Evolutionary conservation across 345 rosid species (phyloP).

Genomic region (Rubroshorea leprosula): DNA sequence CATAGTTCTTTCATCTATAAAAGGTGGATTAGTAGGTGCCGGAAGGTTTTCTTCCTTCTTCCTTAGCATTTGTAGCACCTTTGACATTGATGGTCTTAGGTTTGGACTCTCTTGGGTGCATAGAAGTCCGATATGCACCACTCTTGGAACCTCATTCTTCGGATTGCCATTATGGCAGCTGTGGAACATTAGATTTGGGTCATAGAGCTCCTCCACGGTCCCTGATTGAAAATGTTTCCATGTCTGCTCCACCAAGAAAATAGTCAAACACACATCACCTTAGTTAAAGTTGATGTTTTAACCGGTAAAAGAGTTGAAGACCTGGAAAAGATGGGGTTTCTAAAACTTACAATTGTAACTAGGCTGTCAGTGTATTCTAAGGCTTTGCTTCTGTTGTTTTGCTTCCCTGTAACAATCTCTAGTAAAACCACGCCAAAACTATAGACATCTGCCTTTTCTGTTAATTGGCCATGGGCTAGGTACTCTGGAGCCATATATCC

Average conservation of each 20-base stretch:
- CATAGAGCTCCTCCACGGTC: not conserved
- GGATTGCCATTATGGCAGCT: not conserved
- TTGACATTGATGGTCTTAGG: slow-evolving; percentile 68
- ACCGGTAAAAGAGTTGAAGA: not conserved
- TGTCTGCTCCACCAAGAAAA: slow-evolving; percentile 33
- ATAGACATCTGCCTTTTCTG: slow-evolving; percentile 85
- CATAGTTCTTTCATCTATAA: slow-evolving; percentile 47
- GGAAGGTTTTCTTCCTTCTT: slow-evolving; percentile 57
- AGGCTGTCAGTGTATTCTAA: slow-evolving; percentile 68
- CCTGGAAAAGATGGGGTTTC: not conserved
- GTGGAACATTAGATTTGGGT: not conserved
- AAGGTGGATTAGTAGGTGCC: slow-evolving; percentile 71
- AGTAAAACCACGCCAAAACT: slow-evolving; percentile 82
- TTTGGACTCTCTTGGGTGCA: slow-evolving; percentile 74
- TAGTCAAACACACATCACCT: not conserved
- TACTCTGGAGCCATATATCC: slow-evolving; percentile 98
- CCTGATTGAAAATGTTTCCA: slow-evolving; percentile 61
- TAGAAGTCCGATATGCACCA: slow-evolving; percentile 59
- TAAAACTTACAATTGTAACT: slow-evolving; percentile 48
- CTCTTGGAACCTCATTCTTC: slow-evolving; percentile 23
- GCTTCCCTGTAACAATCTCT: slow-evolving; percentile 71
- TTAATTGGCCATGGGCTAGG: slow-evolving; percentile 77
- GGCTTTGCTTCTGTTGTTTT: slow-evolving; percentile 58
- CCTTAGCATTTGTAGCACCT: slow-evolving; percentile 56
- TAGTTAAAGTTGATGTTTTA: not conserved